Percentiles rank a stretch among this genome's conserved stretches.
Evolutionary conservation across 805 yeast species (phyloP).

Genomic region (Ogataea thermomethanolica): DNA sequence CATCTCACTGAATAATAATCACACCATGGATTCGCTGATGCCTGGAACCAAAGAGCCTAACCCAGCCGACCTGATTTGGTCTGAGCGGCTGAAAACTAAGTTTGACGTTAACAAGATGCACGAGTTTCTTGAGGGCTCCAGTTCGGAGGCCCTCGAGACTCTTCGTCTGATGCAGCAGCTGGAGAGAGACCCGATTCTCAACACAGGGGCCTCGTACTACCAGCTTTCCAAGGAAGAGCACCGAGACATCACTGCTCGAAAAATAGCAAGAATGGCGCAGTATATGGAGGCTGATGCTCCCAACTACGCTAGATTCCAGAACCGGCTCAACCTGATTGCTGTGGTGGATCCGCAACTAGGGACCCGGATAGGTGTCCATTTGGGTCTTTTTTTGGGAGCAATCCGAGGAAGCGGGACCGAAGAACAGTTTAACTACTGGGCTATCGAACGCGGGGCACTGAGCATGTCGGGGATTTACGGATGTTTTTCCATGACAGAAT

Average conservation of each 20-base stretch:
- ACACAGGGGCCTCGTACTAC: constrained; percentile 51
- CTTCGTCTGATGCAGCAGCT: constrained; percentile 52
- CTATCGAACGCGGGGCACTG: constrained; percentile 61
- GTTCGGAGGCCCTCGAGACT: constrained; percentile 44
- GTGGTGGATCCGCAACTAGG: constrained; percentile 75
- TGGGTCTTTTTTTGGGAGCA: constrained; percentile 79
- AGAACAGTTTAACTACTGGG: constrained; percentile 83
- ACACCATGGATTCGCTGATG: constrained; percentile 33
- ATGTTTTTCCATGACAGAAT: constrained; percentile 90
- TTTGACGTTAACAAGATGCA: constrained; percentile 48
- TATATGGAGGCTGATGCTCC: constrained; percentile 50
- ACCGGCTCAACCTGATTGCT: constrained; percentile 55
- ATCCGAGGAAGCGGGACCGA: constrained; percentile 84
- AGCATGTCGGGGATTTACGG: constrained; percentile 67
- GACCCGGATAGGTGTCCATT: constrained; percentile 84
- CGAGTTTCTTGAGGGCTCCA: constrained; percentile 51
- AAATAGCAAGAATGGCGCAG: constrained; percentile 56
- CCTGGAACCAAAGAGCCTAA: constrained; percentile 31
- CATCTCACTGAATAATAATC: background rate
- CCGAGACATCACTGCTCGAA: constrained; percentile 56
- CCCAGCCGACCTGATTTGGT: constrained; percentile 36
- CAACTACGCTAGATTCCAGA: constrained; percentile 45
- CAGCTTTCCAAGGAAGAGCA: constrained; percentile 54
- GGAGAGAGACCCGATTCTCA: constrained; percentile 64
- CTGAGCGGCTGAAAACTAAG: constrained; percentile 43